These are phyloP conservation scores for Serendipita vermifera DNA, from an alignment of 768 basidiomycete genomes.

Conservation along the genomic window DNA sequence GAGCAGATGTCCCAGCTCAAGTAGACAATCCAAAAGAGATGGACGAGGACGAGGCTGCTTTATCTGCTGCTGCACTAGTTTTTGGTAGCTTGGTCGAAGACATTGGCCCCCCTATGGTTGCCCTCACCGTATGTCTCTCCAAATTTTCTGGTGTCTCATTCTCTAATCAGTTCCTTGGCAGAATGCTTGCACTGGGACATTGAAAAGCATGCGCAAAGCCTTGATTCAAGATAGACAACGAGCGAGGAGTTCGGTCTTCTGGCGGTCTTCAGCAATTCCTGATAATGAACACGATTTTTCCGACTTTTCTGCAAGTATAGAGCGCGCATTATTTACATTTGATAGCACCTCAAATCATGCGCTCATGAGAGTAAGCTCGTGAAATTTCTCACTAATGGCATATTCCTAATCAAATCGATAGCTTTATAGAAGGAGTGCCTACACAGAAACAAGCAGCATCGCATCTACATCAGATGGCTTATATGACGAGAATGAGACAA, in stretches of 20 bases:
- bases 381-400: background rate
- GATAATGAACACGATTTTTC: conserved; percentile 41
- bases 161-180: conserved; percentile 20
- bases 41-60: conserved; percentile 30
- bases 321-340: conserved; percentile 56
- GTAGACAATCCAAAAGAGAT: conserved; percentile 22
- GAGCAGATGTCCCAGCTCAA: background rate
- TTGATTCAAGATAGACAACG: conserved; percentile 30
- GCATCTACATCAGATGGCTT: conserved; percentile 11
- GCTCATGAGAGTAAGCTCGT: conserved; percentile 36
- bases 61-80: conserved; percentile 53
- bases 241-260: background rate
- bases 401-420: background rate
- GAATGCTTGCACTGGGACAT: conserved; percentile 46
- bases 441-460: background rate
- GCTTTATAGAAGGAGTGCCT: conserved; percentile 44
- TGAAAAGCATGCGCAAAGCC: conserved; percentile 51
- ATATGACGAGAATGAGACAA: conserved; percentile 57
- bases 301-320: conserved; percentile 50
- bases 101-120: conserved; percentile 61
- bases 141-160: background rate
- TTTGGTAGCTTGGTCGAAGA: conserved; percentile 73
- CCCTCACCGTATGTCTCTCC: conserved; percentile 44
- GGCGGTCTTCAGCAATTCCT: background rate
- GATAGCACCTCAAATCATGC: conserved; percentile 78